A percentile compares a stretch with the other conserved stretches of the same genome.
Conservation (phyloP, 139 green algal species). For the Mesotaenium endlicherianum region DNA sequence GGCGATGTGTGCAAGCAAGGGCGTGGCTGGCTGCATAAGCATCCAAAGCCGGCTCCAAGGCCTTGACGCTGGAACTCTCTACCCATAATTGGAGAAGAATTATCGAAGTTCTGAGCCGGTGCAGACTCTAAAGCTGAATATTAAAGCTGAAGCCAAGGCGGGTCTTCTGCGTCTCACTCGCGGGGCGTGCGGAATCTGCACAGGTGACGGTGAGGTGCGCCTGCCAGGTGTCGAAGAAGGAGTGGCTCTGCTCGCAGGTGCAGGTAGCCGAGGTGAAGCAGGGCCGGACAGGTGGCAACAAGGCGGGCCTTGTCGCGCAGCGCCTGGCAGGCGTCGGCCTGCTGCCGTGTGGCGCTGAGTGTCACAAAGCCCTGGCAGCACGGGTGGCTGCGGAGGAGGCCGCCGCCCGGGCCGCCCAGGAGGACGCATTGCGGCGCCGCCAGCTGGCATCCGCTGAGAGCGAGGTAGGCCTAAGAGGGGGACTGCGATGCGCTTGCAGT, state of each 20-base stretch:
- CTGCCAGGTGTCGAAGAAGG: conserved; percentile 39
- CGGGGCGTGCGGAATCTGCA: background rate
- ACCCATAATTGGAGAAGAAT: background rate
- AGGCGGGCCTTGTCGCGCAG: background rate
- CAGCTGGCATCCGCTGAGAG: background rate
- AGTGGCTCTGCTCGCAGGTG: conserved; percentile 35
- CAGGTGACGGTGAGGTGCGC: conserved; percentile 36
- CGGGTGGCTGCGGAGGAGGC: background rate
- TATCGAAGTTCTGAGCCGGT: background rate
- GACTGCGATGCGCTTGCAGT: background rate
- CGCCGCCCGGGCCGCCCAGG: background rate
- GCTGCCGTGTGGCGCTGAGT: conserved; percentile 44
- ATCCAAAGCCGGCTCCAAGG: background rate
- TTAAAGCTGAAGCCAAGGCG: background rate
- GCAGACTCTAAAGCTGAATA: background rate
- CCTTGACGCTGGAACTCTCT: background rate
- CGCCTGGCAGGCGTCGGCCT: background rate
- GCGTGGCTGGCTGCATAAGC: background rate
- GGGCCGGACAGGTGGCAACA: background rate
- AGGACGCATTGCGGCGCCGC: background rate
- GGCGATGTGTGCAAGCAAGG: background rate
- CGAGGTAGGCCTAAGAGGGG: background rate
- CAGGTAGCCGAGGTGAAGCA: conserved; percentile 5
- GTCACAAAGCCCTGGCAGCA: background rate
- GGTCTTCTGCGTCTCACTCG: background rate